Evolutionary conservation across 805 yeast species (phyloP).

Genomic region (Kluyveromyces lactis): DNA sequence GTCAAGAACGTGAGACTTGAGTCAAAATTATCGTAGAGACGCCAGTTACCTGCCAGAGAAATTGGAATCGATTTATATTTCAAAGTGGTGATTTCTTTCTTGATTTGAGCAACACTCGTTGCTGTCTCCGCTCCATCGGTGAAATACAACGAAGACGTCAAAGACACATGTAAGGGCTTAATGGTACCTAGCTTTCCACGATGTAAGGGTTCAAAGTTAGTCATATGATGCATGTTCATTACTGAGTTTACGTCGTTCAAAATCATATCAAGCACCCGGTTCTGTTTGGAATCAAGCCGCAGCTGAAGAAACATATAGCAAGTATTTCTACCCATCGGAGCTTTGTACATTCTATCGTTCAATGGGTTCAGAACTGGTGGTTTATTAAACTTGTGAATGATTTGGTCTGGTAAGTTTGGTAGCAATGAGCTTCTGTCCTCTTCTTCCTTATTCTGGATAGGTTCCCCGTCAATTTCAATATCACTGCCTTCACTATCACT

Average conservation of each 20-base stretch:
- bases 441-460: background rate
- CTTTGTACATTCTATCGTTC: background rate
- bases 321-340: background rate
- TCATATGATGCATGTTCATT: constrained; percentile 2
- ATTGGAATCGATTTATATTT: background rate
- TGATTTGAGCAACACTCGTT: background rate
- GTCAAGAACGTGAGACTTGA: constrained; percentile 1
- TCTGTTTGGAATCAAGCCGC: constrained; percentile 14
- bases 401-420: constrained; percentile 15
- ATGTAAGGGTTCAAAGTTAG: constrained; percentile 18
- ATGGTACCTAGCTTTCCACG: constrained; percentile 22
- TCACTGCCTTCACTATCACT: constrained; percentile 11
- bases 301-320: constrained; percentile 21
- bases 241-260: constrained; percentile 8
- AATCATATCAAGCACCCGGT: constrained; percentile 9
- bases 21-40: background rate
- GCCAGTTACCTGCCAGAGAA: background rate
- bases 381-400: constrained; percentile 20
- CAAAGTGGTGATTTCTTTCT: background rate
- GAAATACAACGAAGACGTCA: constrained; percentile 13
- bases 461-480: constrained; percentile 10
- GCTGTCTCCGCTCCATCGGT: constrained; percentile 3
- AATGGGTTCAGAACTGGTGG: constrained; percentile 12
- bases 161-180: constrained; percentile 21
- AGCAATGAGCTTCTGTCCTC: background rate